Evolutionary conservation across 176 grass and related monocot genomes (phyloP).

Genomic region (Eragrostis nindensis): DNA sequence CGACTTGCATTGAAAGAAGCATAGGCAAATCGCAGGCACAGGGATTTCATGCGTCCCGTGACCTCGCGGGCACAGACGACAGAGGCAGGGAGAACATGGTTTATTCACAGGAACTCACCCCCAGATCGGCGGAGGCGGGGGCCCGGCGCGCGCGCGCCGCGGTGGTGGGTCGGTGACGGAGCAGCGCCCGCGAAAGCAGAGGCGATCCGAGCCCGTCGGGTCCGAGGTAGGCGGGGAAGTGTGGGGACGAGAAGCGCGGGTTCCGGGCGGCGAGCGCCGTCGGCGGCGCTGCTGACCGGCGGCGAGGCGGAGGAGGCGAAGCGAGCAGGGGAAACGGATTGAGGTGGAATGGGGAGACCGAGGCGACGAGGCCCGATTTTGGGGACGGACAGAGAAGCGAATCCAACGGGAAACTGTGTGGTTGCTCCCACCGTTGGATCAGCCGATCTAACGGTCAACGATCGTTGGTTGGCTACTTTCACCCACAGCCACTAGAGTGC

Average conservation of each 20-base stretch:
- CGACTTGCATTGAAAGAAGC: neutral
- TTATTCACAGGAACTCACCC: neutral
- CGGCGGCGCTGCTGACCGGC: conserved; percentile 1
- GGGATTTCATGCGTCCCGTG: neutral
- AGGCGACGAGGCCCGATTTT: neutral
- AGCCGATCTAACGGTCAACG: neutral
- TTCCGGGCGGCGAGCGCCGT: neutral
- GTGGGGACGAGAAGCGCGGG: neutral
- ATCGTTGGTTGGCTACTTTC: neutral
- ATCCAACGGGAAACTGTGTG: conserved; percentile 5
- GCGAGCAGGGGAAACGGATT: neutral
- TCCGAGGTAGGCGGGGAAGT: neutral
- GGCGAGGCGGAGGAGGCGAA: neutral
- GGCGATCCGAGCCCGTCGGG: no score
- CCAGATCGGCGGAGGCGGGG: neutral
- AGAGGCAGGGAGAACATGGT: neutral
- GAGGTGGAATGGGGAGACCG: neutral
- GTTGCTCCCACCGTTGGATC: neutral
- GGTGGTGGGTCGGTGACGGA: neutral
- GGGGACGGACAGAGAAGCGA: neutral
- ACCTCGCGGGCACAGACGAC: neutral
- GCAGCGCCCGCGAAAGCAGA: neutral
- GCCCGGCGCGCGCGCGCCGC: neutral
- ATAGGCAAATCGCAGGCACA: neutral
- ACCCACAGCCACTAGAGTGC: neutral